Evolutionary conservation across 371 early-diverging fungal genomes (phyloP).

Genomic region (Gilbertella persicaria): DNA sequence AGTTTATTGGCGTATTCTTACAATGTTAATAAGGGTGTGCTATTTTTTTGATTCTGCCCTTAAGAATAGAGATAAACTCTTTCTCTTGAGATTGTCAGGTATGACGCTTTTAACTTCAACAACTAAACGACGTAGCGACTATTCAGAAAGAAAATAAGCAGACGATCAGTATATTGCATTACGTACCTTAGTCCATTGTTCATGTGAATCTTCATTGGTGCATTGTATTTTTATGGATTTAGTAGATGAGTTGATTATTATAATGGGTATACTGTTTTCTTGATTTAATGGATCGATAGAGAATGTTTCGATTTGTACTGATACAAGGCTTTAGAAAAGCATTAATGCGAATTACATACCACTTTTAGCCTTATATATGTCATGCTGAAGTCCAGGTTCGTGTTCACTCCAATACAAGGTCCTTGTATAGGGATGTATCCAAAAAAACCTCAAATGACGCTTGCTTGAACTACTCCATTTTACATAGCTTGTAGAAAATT

Average conservation of each 20-base stretch:
- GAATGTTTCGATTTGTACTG: constrained; percentile 45
- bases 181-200: constrained; percentile 52
- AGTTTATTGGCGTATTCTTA: too few relatives aligned
- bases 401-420: constrained; percentile 76
- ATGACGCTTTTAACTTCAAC: too few relatives aligned
- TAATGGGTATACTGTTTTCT: constrained; percentile 43
- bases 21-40: too few relatives aligned
- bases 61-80: too few relatives aligned
- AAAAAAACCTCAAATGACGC: constrained; percentile 71
- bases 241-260: constrained; percentile 55
- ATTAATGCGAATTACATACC: constrained; percentile 24
- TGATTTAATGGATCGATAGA: constrained; percentile 40
- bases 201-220: constrained; percentile 56
- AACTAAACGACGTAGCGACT: too few relatives aligned
- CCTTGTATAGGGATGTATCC: constrained; percentile 83
- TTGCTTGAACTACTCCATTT: constrained; percentile 61
- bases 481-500: constrained; percentile 63
- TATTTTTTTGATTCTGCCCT: too few relatives aligned
- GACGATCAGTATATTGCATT: not conserved
- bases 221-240: constrained; percentile 68
- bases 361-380: constrained; percentile 49
- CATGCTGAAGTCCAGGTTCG: constrained; percentile 60
- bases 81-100: too few relatives aligned
- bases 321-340: not conserved
- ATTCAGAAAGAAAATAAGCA: not conserved